A percentile compares a stretch with the other conserved stretches of the same genome.
Evolutionary conservation across 2,329 filamentous ascomycete species (phyloP).

Genomic region (Aspergillus alliaceus): DNA sequence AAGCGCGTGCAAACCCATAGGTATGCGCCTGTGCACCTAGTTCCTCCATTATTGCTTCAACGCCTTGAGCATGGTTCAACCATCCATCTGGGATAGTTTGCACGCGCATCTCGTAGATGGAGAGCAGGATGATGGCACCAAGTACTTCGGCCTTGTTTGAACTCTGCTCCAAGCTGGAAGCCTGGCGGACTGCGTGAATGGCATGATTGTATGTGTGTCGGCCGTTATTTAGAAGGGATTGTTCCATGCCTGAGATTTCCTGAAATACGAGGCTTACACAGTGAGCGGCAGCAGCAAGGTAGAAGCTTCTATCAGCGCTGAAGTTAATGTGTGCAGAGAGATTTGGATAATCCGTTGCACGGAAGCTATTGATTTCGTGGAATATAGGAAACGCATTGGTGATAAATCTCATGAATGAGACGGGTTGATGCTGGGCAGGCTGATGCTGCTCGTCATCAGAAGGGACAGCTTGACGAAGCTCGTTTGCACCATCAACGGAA

Average conservation of each 20-base stretch:
- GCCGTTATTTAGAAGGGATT: conserved; percentile 21
- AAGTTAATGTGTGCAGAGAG: conserved; percentile 25
- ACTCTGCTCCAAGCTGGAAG: conserved; percentile 11
- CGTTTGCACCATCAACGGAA: not conserved
- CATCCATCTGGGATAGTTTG: conserved; percentile 37
- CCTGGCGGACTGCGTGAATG: conserved; percentile 29
- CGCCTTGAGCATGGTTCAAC: conserved; percentile 39
- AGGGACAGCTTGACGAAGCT: not conserved
- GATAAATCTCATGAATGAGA: conserved; percentile 27
- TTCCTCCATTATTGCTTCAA: conserved; percentile 34
- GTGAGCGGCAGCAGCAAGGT: conserved; percentile 26
- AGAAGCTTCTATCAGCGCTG: conserved; percentile 23
- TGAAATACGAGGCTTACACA: conserved; percentile 28
- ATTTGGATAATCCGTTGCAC: conserved; percentile 20
- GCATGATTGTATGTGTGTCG: conserved; percentile 34
- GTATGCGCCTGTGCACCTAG: conserved; percentile 32
- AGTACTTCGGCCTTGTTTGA: conserved; percentile 17
- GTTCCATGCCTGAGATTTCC: conserved; percentile 10
- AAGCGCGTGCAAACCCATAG: conserved; percentile 32
- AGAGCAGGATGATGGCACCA: conserved; percentile 38
- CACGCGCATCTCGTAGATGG: conserved; percentile 42
- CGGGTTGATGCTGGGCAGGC: conserved; percentile 18
- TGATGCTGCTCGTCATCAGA: not conserved
- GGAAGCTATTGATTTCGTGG: conserved; percentile 29
- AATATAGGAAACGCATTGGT: conserved; percentile 28